Base-by-base conservation (phyloP, 2,329 filamentous ascomycete genomes). In the Simplicillium sp. region DNA sequence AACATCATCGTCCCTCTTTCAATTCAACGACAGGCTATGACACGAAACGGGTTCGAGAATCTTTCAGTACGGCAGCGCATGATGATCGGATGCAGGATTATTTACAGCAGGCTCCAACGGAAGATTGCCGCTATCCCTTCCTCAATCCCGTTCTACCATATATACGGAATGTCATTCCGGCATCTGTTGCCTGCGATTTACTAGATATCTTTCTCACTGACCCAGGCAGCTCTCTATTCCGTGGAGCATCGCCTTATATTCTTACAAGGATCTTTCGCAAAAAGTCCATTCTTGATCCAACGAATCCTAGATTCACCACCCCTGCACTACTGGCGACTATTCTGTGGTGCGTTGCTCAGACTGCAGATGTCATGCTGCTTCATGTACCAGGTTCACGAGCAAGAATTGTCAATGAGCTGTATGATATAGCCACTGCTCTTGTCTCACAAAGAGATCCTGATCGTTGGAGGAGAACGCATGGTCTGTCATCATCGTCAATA, bases 131-230 rank as follows among this genome's bases (percentile, higher is more conserved):
- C n/a, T 67, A 67, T 44, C 53, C 49, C 16, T 67, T 65, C 37
- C 59, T 70, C 2, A 54, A 63, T 4, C 59, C 63, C 1, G 49
- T 71, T 1, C 46, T 70, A 14, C 64, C 62, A 0, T 57, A 57
- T 25, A 52, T 70, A 4, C 44, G 56, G 16, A 54, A 58, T 34
- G 61, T 66, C 36, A 54, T 71, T 34, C 55, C 61, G 2, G 54
- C 59, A 3, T 57, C 59, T 3, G 54, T 68, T 2, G 68, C 68
- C 1, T 69, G 64, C 39, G 63, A 71, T 18, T 57, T 73, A 11
- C 55, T 73, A 2, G 68, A 71, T 37, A 59, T 69, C 1, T 73
- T 67, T 46, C 60, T 73, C 43, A 62, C 61, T 11, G 66, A 68
- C 18, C 61, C 65, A 0, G 64, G 62, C 3, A 65, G 57, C 40